phyloP scores from a whole-genome alignment of 306 rosid species.

The Quercus glauca region DNA sequence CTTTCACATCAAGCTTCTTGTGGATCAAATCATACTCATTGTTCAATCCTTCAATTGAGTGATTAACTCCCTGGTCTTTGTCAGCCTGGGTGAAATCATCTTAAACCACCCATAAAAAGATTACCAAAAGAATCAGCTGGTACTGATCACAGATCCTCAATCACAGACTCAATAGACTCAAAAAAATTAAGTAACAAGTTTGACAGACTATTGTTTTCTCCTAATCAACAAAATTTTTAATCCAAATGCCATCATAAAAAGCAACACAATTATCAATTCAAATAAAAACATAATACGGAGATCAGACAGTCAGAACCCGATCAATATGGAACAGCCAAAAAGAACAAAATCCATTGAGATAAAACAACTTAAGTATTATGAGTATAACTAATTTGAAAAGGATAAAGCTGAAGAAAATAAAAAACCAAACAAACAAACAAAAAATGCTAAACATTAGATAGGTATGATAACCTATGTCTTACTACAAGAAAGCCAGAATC shows the following conservation, averaged over 20 bases:
- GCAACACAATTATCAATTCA: not conserved
- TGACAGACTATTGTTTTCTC: conserved; percentile 9
- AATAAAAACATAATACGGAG: not conserved
- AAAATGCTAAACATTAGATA: not conserved
- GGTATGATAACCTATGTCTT: not conserved
- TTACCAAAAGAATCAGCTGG: conserved; percentile 28
- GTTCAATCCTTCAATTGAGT: conserved; percentile 36
- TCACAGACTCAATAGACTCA: not conserved
- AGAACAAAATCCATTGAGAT: not conserved
- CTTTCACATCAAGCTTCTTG: conserved; percentile 34
- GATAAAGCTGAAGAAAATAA: not conserved
- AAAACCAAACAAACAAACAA: not conserved
- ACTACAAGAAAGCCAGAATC: not conserved
- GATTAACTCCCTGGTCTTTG: conserved; percentile 44
- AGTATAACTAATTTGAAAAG: not conserved
- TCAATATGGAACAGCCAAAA: not conserved
- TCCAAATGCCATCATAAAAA: conserved; percentile 5
- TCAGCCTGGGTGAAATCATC: conserved; percentile 74
- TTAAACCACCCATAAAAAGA: conserved; percentile 35
- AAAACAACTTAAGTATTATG: not conserved
- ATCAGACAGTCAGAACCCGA: not conserved
- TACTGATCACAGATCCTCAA: not conserved
- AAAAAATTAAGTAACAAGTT: conserved; percentile 1
- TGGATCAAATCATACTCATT: conserved; percentile 18
- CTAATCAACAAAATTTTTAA: conserved; percentile 13